phyloP scores from a whole-genome alignment of 371 early-diverging fungal species.

The Actinomortierella ambigua region DNA sequence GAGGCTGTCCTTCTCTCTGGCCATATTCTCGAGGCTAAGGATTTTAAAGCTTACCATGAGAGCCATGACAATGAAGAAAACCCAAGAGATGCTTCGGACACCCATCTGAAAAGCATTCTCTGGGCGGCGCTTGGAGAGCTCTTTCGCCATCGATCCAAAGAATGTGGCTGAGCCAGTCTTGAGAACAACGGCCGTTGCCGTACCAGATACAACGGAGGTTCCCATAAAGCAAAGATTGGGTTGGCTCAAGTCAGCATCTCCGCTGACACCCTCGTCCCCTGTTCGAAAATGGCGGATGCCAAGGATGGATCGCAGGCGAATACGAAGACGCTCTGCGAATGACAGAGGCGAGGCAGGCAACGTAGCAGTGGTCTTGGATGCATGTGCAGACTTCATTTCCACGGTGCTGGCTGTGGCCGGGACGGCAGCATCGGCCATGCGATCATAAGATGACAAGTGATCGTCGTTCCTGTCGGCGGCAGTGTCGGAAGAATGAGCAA shows the following conservation, averaged over 20 bases:
- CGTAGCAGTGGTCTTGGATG: not conserved
- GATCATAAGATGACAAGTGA: conserved; percentile 9
- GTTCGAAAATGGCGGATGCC: conserved; percentile 30
- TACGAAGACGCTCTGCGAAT: conserved; percentile 14
- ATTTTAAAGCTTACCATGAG: conserved; percentile 36
- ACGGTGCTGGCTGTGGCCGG: conserved; percentile 11
- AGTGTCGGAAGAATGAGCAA: conserved; percentile 20
- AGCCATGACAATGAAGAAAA: conserved; percentile 45
- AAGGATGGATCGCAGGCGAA: conserved; percentile 13
- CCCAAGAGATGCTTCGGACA: conserved; percentile 47
- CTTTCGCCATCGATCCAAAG: conserved; percentile 48
- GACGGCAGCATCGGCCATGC: conserved; percentile 11
- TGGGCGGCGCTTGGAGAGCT: conserved; percentile 24
- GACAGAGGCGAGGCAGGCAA: not conserved
- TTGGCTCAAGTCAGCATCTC: conserved; percentile 19
- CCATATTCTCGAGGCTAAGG: too few species aligned
- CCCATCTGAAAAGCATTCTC: conserved; percentile 46
- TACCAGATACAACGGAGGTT: conserved; percentile 49
- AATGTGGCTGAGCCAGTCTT: conserved; percentile 46
- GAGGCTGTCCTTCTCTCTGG: too few species aligned
- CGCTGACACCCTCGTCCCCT: not conserved
- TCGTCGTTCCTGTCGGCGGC: conserved; percentile 7
- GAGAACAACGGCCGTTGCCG: conserved; percentile 44
- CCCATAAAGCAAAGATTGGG: conserved; percentile 47
- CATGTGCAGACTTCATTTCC: not conserved